A percentile compares a stretch with the other conserved stretches of the same genome.
Evolutionary conservation across 2,329 filamentous ascomycete genomes (phyloP).

Genomic region (Blumeria hordei): DNA sequence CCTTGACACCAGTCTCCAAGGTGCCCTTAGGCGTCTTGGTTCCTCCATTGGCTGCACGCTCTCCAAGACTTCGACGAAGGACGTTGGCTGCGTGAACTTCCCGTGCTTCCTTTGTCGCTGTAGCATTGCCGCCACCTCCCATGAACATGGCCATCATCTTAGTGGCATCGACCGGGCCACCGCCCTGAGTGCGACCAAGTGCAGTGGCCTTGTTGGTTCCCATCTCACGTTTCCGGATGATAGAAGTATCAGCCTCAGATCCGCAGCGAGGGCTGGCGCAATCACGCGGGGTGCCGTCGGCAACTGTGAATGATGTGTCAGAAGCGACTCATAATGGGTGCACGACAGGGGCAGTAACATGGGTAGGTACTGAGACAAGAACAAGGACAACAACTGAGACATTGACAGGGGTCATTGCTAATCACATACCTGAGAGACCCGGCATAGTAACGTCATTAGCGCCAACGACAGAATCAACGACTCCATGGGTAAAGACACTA

Average conservation of each 20-base stretch:
- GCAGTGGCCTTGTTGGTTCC: slow-evolving; percentile 27
- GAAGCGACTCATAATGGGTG: background rate
- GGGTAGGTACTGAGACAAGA: too few species aligned
- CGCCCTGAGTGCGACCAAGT: slow-evolving; percentile 37
- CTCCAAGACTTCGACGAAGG: background rate
- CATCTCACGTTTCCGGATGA: slow-evolving; percentile 38
- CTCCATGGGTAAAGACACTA: slow-evolving; percentile 30
- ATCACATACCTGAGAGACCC: slow-evolving; percentile 24
- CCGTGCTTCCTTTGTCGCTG: slow-evolving; percentile 9
- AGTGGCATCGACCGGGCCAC: slow-evolving; percentile 31
- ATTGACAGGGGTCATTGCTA: background rate
- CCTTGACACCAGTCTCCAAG: background rate
- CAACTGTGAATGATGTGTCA: slow-evolving; percentile 18
- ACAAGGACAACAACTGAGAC: too few species aligned
- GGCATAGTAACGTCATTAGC: slow-evolving; percentile 39
- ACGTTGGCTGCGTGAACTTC: background rate
- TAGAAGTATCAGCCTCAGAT: slow-evolving; percentile 44
- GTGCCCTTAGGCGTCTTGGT: background rate
- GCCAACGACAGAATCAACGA: slow-evolving; percentile 29
- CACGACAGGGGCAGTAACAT: too few species aligned
- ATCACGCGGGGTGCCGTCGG: slow-evolving; percentile 43
- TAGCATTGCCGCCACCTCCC: slow-evolving; percentile 19
- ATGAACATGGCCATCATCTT: slow-evolving; percentile 36
- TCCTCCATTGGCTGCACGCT: background rate
- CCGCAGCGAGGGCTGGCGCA: slow-evolving; percentile 36